Base-by-base conservation (phyloP, 2,329 filamentous ascomycete species). In the Pestalotiopsis sp. region DNA sequence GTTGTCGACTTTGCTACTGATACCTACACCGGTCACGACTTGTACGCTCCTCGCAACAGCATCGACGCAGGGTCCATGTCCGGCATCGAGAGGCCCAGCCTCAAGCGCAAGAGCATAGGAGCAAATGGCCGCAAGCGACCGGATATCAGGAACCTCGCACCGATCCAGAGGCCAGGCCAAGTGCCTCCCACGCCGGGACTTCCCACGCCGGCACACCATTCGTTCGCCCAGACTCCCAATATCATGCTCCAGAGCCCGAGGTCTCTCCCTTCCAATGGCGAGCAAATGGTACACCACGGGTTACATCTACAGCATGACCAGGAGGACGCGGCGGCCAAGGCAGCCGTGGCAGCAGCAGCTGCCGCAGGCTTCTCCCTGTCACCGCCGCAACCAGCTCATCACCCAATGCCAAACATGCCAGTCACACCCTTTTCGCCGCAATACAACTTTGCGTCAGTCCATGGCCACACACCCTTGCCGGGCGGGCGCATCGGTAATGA, bases 1-100 rank as follows among this genome's bases (percentile, higher is more conserved):
- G 79, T 86, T 7, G 80, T 90, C 14, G 91, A 93, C 70, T 86
- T 87, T 58, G 80, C 86, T 2, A 83, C 87, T 14, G 89, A 92
- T 73, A 82, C 85, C 66, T 89, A 86, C 67, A 79, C 81, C 0
- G 82, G 82, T 0, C 82, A 85, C 65, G 86, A 85, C 66, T 73
- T 87, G 0, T 86, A 87, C 66, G 81, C 83, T 1, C 80, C 82
- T 1, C 82, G 82, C 65, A 73, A 74, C 4, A 78, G 75, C 4
- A 73, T 64, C 4, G 66, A 66, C 11, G 23, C 41, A 7, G 66
- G 63, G 4, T 68, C 45, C 2, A 20, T 20, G 17, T 17, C 45
- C 17, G n/a, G 45, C 45, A n/a, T 52, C 14, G 80, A 78, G 6
- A 78, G 82, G 9, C 80, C 83, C 5, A 83, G 72, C 49, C 77